Conservation (phyloP, 2,329 filamentous ascomycete genomes). For the Dryadomyces quercus-mongolicae region DNA sequence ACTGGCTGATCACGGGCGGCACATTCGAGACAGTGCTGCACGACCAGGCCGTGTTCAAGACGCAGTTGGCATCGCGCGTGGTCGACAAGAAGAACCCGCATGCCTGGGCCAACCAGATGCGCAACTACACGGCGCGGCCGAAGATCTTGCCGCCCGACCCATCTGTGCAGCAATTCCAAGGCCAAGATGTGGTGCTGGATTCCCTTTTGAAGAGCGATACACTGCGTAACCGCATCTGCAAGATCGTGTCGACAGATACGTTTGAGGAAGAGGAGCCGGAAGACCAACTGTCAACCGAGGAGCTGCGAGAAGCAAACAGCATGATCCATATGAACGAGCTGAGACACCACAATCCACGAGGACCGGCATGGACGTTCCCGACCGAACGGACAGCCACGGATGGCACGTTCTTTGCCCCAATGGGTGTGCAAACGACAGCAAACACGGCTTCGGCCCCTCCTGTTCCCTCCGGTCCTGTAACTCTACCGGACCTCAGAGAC, state of each 20-base stretch:
- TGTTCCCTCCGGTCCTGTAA: too few species aligned
- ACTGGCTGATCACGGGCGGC: conserved; percentile 65
- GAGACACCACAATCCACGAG: conserved; percentile 7
- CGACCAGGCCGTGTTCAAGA: conserved; percentile 70
- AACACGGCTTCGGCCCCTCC: too few species aligned
- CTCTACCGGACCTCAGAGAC: not conserved
- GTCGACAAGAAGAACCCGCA: conserved; percentile 72
- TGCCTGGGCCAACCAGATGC: conserved; percentile 47
- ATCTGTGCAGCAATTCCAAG: conserved; percentile 33
- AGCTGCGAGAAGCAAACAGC: conserved; percentile 40
- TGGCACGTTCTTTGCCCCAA: not conserved
- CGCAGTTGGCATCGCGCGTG: conserved; percentile 63
- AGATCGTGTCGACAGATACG: conserved; percentile 56
- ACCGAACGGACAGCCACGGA: not conserved
- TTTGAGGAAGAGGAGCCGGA: conserved; percentile 60
- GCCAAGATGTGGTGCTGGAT: conserved; percentile 52
- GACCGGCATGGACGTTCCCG: not conserved
- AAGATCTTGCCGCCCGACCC: conserved; percentile 37
- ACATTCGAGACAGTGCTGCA: conserved; percentile 69
- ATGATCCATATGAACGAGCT: conserved; percentile 14
- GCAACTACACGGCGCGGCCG: conserved; percentile 48
- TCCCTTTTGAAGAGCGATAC: conserved; percentile 22
- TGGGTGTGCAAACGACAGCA: too few species aligned
- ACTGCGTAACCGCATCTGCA: conserved; percentile 32
- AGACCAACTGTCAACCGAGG: conserved; percentile 45